phyloP scores from a whole-genome alignment of 768 basidiomycete genomes.

The Suillus brevipes region DNA sequence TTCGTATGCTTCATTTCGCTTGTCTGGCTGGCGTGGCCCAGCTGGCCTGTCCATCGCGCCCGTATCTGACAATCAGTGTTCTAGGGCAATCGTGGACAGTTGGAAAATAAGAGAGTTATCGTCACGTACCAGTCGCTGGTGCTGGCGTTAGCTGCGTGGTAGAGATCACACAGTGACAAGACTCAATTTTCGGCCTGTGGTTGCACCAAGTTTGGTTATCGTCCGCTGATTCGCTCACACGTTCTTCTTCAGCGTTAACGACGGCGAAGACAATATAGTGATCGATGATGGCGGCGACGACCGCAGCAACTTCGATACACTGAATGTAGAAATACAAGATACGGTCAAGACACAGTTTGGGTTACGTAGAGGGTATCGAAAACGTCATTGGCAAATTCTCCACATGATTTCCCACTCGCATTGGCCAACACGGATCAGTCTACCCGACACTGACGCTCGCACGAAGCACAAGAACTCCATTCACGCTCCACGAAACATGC shows the following conservation, averaged over 20 bases:
- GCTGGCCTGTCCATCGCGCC: conserved; percentile 49
- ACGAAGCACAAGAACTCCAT: neutral
- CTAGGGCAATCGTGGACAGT: neutral
- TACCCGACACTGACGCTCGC: neutral
- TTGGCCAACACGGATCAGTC: conserved; percentile 2
- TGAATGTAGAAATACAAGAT: conserved; percentile 1
- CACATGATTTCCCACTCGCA: conserved; percentile 1
- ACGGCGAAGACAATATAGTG: neutral
- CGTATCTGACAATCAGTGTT: neutral
- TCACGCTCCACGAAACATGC: neutral
- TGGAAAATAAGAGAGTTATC: neutral
- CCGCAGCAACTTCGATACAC: neutral
- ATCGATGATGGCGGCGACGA: neutral
- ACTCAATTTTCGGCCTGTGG: neutral
- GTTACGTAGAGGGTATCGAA: conserved; percentile 2
- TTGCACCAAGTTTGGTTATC: conserved; percentile 6
- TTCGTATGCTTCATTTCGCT: conserved; percentile 81
- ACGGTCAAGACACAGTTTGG: neutral
- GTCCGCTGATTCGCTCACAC: conserved; percentile 2
- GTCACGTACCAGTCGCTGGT: neutral
- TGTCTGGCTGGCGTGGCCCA: conserved; percentile 66
- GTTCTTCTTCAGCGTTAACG: neutral
- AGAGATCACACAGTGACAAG: conserved; percentile 3
- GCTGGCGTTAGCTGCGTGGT: neutral
- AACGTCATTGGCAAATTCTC: conserved; percentile 4